Evolutionary conservation across 345 rosid species (phyloP).

Genomic region (Brassica rapa): DNA sequence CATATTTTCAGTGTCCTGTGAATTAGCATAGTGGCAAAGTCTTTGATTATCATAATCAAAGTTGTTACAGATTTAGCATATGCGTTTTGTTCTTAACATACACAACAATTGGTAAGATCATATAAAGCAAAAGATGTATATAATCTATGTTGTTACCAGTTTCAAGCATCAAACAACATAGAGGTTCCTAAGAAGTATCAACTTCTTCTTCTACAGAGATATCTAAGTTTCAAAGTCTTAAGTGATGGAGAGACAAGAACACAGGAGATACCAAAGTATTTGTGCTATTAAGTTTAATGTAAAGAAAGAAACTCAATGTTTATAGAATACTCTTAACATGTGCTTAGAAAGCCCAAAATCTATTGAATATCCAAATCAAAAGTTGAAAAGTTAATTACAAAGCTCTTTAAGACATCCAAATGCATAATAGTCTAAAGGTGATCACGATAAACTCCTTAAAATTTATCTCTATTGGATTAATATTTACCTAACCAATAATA

Average conservation of each 20-base stretch:
- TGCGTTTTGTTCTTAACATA: slow-evolving; percentile 8
- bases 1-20: slow-evolving; percentile 8
- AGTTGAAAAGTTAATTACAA: not conserved
- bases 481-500: not conserved
- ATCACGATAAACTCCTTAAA: not conserved
- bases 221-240: not conserved
- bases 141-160: not conserved
- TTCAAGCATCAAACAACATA: slow-evolving; percentile 1
- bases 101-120: slow-evolving; percentile 1
- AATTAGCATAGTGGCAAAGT: not conserved
- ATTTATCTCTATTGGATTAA: not conserved
- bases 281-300: no score
- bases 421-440: not conserved
- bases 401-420: not conserved
- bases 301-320: not conserved
- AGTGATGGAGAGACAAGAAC: not conserved
- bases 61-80: not conserved
- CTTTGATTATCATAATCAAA: not conserved
- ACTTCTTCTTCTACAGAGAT: not conserved
- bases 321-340: not conserved
- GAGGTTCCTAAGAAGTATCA: not conserved
- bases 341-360: not conserved
- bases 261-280: not conserved
- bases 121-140: not conserved
- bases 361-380: not conserved